A percentile compares a stretch with the other conserved stretches of the same genome.
These are phyloP conservation scores for Phaffia rhodozyma DNA, from an alignment of 1,284 basidiomycete species.

Conservation along the genomic window DNA sequence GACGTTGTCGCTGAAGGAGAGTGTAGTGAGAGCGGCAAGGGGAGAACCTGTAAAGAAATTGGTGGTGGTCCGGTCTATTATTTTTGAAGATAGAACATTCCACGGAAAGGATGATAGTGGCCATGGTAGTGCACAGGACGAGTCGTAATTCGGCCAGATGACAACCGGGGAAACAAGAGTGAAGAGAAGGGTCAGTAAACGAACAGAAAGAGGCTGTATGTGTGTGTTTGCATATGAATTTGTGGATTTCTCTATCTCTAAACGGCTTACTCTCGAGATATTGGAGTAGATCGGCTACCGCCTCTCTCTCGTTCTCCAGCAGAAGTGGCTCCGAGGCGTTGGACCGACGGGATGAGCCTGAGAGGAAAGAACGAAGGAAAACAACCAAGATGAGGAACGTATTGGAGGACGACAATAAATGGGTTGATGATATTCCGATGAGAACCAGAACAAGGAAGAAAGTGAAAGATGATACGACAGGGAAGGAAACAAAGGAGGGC, in stretches of 20 bases:
- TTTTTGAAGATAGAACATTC: not conserved
- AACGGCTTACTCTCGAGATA: constrained; percentile 80
- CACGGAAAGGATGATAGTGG: not conserved
- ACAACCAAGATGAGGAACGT: too few species aligned
- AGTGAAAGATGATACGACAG: not conserved
- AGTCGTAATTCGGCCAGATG: not conserved
- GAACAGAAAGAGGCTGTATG: not conserved
- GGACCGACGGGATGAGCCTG: constrained; percentile 12
- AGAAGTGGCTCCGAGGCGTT: constrained; percentile 83
- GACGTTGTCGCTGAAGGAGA: constrained; percentile 98
- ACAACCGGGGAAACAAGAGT: constrained; percentile 19
- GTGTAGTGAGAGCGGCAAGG: constrained; percentile 83
- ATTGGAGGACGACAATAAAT: too few species aligned
- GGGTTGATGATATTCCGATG: too few species aligned
- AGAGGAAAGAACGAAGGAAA: not conserved
- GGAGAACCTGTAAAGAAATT: constrained; percentile 93
- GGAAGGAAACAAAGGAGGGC: not conserved
- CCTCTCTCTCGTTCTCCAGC: constrained; percentile 95
- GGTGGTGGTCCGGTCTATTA: constrained; percentile 77
- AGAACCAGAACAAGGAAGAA: too few species aligned
- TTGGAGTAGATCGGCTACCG: constrained; percentile 92
- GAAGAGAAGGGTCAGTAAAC: not conserved
- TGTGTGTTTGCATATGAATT: too few species aligned
- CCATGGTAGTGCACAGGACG: constrained; percentile 4
- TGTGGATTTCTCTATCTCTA: too few species aligned